Evolutionary conservation across 1,139 yeast genomes (phyloP).

Genomic region (Geotrichum bryndzae): DNA sequence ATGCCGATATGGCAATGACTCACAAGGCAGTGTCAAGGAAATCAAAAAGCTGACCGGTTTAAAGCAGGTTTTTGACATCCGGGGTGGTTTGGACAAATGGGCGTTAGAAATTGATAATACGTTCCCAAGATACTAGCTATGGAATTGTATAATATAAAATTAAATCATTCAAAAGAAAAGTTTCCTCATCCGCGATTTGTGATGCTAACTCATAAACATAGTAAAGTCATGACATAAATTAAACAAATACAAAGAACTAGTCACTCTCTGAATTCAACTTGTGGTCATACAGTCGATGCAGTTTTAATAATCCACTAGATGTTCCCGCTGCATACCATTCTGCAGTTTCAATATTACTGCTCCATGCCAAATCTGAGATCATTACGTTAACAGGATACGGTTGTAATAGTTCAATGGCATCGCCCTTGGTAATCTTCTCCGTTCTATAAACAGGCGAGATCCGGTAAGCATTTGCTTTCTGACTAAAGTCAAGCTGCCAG

Average conservation of each 20-base stretch:
- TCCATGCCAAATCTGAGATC: conserved; percentile 58
- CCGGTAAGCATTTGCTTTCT: conserved; percentile 35
- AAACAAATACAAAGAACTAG: neutral
- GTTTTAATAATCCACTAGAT: conserved; percentile 57
- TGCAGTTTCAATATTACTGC: conserved; percentile 46
- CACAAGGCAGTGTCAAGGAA: conserved; percentile 64
- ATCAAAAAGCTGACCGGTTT: conserved; percentile 48
- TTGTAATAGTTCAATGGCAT: conserved; percentile 22
- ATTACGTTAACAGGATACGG: conserved; percentile 49
- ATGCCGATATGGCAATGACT: conserved; percentile 89
- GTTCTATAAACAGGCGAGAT: conserved; percentile 30
- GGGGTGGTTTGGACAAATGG: conserved; percentile 77
- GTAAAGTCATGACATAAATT: neutral
- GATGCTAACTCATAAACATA: neutral
- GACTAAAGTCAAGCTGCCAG: conserved; percentile 41
- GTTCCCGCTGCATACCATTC: conserved; percentile 63
- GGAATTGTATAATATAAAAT: neutral
- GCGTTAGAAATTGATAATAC: conserved; percentile 51
- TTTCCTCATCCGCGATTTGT: neutral
- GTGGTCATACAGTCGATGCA: conserved; percentile 45
- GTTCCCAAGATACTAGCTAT: conserved; percentile 59
- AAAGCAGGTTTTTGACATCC: conserved; percentile 52
- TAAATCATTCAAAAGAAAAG: neutral
- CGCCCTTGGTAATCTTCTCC: conserved; percentile 24
- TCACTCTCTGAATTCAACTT: neutral